Evolutionary conservation across 331 rosid species (phyloP).

Genomic region (Stylosanthes scabra): DNA sequence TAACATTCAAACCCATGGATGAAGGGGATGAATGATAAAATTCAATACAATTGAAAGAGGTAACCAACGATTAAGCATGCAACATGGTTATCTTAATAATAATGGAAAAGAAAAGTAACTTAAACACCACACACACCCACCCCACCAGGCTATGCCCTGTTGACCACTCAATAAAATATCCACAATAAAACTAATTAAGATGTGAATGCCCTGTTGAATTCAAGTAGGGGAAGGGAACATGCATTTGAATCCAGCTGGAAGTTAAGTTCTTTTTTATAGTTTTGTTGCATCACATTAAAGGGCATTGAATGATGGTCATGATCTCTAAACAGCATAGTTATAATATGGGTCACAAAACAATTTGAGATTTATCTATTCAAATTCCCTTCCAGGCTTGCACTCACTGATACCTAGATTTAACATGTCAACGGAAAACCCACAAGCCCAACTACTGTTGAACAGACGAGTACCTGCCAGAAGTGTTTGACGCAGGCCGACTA

Average conservation of each 20-base stretch:
- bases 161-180: background rate
- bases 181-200: background rate
- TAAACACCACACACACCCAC: background rate
- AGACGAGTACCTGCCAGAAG: slow-evolving; percentile 73
- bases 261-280: background rate
- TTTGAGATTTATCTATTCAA: background rate
- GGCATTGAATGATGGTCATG: background rate
- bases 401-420: background rate
- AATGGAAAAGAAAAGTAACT: background rate
- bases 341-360: background rate
- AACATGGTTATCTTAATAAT: background rate
- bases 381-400: background rate
- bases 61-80: background rate
- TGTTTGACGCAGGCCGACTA: slow-evolving; percentile 54
- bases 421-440: slow-evolving; percentile 5
- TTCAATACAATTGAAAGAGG: background rate
- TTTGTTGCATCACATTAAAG: background rate
- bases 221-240: background rate
- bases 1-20: background rate
- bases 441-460: slow-evolving; percentile 62
- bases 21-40: background rate
- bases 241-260: background rate
- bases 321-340: background rate
- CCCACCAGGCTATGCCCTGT: background rate
- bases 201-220: background rate